Conservation (phyloP, 2,329 filamentous ascomycete genomes). For the Bisporella sp. region DNA sequence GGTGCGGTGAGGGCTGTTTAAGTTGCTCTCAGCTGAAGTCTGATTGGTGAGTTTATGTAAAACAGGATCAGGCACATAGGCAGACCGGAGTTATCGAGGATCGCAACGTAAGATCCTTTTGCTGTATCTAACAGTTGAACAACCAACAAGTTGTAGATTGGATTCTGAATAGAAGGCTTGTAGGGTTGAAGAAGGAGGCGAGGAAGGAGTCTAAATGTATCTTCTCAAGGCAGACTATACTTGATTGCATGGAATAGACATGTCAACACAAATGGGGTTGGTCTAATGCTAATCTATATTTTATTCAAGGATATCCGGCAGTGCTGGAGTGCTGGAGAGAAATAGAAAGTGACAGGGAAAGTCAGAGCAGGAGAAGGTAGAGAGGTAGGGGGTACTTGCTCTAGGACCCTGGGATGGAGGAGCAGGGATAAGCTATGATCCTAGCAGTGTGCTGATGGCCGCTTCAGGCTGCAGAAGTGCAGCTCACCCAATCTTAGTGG, state of each 20-base stretch:
- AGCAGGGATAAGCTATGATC: too few species aligned
- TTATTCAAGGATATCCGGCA: conserved; percentile 8
- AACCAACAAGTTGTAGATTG: too few species aligned
- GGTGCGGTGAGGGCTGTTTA: neutral
- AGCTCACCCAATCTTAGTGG: conserved; percentile 3
- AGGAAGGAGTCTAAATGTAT: conserved; percentile 10
- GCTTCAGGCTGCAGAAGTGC: conserved; percentile 4
- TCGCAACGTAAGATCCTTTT: too few species aligned
- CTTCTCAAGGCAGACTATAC: neutral
- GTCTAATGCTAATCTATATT: conserved; percentile 2
- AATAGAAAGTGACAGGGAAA: conserved; percentile 3
- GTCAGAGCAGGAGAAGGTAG: neutral
- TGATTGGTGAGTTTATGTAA: conserved; percentile 15
- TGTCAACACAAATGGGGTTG: neutral
- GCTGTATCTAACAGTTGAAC: too few species aligned
- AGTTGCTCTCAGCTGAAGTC: neutral
- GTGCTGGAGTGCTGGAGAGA: conserved; percentile 7
- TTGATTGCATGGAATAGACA: neutral
- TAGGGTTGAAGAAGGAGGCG: neutral
- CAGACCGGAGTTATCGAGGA: too few species aligned
- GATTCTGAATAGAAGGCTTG: too few species aligned
- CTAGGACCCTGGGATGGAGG: neutral
- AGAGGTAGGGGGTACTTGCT: neutral
- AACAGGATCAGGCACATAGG: conserved; percentile 5
- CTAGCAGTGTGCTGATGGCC: conserved; percentile 5